Evolutionary conservation across 164 flowering plant genomes (phyloP).

Genomic region (grape (Vitis vinifera)): DNA sequence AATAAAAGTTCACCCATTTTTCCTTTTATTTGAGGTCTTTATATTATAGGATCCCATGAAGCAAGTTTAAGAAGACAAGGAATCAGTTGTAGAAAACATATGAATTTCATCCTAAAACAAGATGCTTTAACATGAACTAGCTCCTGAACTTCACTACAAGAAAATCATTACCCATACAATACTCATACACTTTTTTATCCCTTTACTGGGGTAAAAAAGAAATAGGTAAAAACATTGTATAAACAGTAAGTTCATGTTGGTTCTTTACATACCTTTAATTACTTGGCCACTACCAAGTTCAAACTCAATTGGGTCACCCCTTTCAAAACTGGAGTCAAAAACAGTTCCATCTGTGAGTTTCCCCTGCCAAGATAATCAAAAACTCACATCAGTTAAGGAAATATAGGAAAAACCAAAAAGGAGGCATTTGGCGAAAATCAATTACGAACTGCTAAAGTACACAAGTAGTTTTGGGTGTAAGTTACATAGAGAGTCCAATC

Average conservation of each 20-base stretch:
- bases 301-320: slow-evolving; percentile 95
- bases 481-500: too few species aligned
- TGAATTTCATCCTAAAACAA: too few species aligned
- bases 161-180: too few species aligned
- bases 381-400: slow-evolving; percentile 3
- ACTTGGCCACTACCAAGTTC: slow-evolving; percentile 96
- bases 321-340: slow-evolving; percentile 95
- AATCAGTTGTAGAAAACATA: too few species aligned
- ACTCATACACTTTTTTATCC: too few species aligned
- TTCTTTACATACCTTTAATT: slow-evolving; percentile 67
- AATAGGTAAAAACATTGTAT: slow-evolving; percentile 1
- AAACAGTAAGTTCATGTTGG: background rate
- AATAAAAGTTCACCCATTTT: too few species aligned
- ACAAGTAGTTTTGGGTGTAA: too few species aligned
- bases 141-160: too few species aligned
- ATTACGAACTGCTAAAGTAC: background rate
- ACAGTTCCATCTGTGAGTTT: slow-evolving; percentile 97
- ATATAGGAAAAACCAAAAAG: background rate
- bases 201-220: background rate
- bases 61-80: too few species aligned
- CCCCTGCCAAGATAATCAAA: slow-evolving; percentile 56
- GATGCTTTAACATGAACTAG: too few species aligned
- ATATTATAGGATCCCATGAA: too few species aligned
- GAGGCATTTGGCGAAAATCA: background rate
- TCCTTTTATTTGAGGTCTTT: too few species aligned